Conservation (phyloP, 345 rosid genomes). For the Populus alba region DNA sequence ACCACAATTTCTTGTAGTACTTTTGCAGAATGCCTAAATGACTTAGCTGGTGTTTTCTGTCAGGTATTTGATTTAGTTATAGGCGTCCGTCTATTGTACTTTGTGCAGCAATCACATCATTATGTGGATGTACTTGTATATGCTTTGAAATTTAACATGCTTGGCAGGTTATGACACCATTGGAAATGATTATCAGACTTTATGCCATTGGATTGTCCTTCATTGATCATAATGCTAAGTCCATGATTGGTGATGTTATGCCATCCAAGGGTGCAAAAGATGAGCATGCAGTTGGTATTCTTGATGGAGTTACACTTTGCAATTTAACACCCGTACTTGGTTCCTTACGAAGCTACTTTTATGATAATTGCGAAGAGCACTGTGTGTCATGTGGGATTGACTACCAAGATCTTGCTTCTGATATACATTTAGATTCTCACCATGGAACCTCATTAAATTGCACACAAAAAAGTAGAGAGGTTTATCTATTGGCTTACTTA, state of each 20-base stretch:
- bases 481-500: conserved; percentile 42
- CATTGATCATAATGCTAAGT: conserved; percentile 30
- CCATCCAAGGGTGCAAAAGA: conserved; percentile 33
- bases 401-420: conserved; percentile 18
- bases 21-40: conserved; percentile 48
- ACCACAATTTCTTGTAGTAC: conserved; percentile 41
- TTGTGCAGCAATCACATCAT: not conserved
- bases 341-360: conserved; percentile 42
- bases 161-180: conserved; percentile 57
- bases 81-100: no score
- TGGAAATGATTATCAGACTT: conserved; percentile 56
- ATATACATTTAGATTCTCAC: conserved; percentile 22
- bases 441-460: conserved; percentile 23
- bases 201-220: conserved; percentile 62
- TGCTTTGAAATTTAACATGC: conserved; percentile 20
- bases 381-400: conserved; percentile 18
- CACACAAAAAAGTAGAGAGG: conserved; percentile 29
- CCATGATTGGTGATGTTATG: conserved; percentile 28
- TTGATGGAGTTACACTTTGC: conserved; percentile 41
- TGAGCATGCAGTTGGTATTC: conserved; percentile 35
- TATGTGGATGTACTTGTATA: conserved; percentile 16
- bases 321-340: conserved; percentile 45
- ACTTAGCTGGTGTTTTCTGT: conserved; percentile 36
- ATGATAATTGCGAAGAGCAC: conserved; percentile 30
- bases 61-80: conserved; percentile 46